Evolutionary conservation across 345 rosid genomes (phyloP).

Genomic region (Brassica rapa): DNA sequence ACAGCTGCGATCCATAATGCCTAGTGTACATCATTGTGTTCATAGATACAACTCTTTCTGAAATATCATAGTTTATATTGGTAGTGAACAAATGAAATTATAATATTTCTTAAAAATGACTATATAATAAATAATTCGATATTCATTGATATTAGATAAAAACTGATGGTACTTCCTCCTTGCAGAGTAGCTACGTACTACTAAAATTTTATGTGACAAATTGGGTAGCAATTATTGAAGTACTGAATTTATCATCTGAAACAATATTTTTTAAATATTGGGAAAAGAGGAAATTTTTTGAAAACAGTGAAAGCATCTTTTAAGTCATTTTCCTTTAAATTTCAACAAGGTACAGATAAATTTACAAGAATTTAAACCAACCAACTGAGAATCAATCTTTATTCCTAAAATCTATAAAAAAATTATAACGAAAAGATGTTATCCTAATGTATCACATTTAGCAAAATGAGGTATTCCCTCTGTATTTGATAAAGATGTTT

Average conservation of each 20-base stretch:
- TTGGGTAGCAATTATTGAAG: slow-evolving; percentile 41
- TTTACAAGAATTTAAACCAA: slow-evolving; percentile 4
- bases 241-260: slow-evolving; percentile 39
- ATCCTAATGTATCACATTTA: not conserved
- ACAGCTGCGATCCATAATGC: slow-evolving; percentile 39
- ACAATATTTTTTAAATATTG: not conserved
- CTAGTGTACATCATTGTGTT: slow-evolving; percentile 13
- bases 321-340: not conserved
- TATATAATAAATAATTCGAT: not conserved
- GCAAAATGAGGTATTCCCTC: not conserved
- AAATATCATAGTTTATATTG: not conserved
- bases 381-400: slow-evolving; percentile 5
- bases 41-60: not conserved
- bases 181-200: slow-evolving; percentile 33
- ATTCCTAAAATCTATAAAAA: not conserved
- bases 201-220: slow-evolving; percentile 32
- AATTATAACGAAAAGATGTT: not conserved
- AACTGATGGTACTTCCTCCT: slow-evolving; percentile 15
- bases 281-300: slow-evolving; percentile 13
- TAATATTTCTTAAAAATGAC: not conserved
- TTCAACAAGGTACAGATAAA: not conserved
- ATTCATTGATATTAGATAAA: not conserved
- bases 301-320: slow-evolving; percentile 33
- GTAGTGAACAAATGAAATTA: slow-evolving; percentile 6
- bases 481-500: not conserved